These are phyloP conservation scores for Cyberlindnera xylosilytica DNA, from an alignment of 805 yeast genomes.

Conservation along the genomic window DNA sequence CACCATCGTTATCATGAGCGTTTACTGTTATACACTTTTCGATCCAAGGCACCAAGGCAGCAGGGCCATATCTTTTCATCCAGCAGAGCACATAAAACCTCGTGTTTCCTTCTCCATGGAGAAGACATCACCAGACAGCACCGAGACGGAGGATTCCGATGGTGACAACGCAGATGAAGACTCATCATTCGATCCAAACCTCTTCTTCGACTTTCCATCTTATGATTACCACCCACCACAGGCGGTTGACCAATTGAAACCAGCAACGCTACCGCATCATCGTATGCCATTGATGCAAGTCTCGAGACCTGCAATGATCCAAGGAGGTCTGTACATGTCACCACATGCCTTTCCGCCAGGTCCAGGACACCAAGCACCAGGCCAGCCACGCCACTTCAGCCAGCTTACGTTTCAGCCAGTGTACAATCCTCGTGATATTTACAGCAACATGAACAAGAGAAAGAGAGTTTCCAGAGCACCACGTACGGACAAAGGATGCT, in stretches of 20 bases:
- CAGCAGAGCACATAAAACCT: too few species aligned
- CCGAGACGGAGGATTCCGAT: not conserved
- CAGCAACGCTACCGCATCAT: not conserved
- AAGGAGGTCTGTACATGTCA: too few species aligned
- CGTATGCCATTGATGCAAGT: not conserved
- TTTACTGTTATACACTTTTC: slow-evolving; percentile 12
- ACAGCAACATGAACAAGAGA: not conserved
- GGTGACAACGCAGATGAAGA: not conserved
- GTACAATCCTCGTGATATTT: not conserved
- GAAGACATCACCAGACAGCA: not conserved
- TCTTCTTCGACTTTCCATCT: slow-evolving; percentile 8
- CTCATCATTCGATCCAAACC: slow-evolving; percentile 4
- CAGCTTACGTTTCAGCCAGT: not conserved
- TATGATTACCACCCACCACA: not conserved
- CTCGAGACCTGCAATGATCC: too few species aligned
- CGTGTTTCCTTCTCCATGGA: not conserved
- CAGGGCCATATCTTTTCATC: not conserved
- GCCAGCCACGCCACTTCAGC: not conserved
- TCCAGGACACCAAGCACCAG: too few species aligned
- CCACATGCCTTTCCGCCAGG: too few species aligned
- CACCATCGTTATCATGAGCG: slow-evolving; percentile 5
- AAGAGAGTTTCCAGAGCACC: slow-evolving; percentile 2
- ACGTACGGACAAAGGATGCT: slow-evolving; percentile 36
- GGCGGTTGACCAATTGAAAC: not conserved
- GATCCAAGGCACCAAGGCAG: too few species aligned